Evolutionary conservation across 2,329 filamentous ascomycete genomes (phyloP).

Genomic region (Fusarium tricinctum): DNA sequence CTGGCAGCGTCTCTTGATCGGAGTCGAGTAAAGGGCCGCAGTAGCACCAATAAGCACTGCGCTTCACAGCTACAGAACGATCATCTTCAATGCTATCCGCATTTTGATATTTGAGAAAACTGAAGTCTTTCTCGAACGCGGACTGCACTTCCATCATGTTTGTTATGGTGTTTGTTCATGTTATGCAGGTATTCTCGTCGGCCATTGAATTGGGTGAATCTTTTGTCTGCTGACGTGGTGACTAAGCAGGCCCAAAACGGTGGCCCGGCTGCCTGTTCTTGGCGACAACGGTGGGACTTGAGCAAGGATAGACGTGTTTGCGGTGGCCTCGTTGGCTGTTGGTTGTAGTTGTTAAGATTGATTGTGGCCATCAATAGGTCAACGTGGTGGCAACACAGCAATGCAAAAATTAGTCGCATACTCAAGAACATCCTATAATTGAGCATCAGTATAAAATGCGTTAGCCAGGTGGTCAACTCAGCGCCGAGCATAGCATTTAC

Average conservation of each 20-base stretch:
- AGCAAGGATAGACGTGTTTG: too few species aligned
- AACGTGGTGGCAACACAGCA: background rate
- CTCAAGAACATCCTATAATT: too few species aligned
- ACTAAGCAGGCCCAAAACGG: slow-evolving; percentile 4
- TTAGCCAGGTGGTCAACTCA: too few species aligned
- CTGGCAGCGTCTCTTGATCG: slow-evolving; percentile 45
- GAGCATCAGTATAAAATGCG: too few species aligned
- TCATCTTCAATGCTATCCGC: background rate
- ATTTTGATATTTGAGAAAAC: slow-evolving; percentile 24
- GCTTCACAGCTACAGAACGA: slow-evolving; percentile 40
- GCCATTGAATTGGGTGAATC: background rate
- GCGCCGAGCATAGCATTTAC: too few species aligned
- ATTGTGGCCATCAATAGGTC: background rate
- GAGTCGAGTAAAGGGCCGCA: slow-evolving; percentile 57
- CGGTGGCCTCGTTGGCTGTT: background rate
- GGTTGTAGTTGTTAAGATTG: background rate
- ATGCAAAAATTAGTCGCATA: too few species aligned
- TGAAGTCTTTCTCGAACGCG: slow-evolving; percentile 8
- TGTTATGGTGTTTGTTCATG: too few species aligned
- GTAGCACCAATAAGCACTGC: slow-evolving; percentile 60
- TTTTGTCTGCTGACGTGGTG: slow-evolving; percentile 12
- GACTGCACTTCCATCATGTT: slow-evolving; percentile 3
- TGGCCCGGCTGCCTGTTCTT: background rate
- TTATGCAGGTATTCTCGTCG: background rate
- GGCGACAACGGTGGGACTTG: background rate